These are phyloP conservation scores for Botrytis fragariae DNA, from an alignment of 2,329 filamentous ascomycete species.

Conservation along the genomic window DNA sequence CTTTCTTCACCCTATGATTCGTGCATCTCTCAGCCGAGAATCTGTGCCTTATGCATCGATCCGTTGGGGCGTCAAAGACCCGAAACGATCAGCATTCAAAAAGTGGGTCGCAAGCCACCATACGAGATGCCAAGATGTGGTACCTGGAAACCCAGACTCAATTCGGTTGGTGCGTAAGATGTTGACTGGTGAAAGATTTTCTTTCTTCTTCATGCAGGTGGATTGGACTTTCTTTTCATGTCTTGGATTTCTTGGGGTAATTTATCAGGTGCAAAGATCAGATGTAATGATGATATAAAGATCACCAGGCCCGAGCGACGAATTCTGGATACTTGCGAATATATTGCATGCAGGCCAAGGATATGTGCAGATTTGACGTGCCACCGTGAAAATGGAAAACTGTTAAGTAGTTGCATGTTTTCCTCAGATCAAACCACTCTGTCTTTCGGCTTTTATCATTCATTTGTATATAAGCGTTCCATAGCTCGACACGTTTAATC, in stretches of 20 bases:
- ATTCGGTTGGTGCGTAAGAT: background rate
- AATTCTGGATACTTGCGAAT: background rate
- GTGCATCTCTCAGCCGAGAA: background rate
- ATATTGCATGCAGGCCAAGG: constrained; percentile 1
- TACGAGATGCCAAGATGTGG: constrained; percentile 4
- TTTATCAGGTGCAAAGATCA: background rate
- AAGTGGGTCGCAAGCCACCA: background rate
- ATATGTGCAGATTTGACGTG: background rate
- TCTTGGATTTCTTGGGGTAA: background rate
- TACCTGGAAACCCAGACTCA: background rate
- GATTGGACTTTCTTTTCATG: background rate
- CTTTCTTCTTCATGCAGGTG: background rate
- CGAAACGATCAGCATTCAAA: background rate
- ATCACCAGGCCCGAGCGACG: constrained; percentile 1
- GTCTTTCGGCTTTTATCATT: background rate
- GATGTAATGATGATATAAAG: background rate
- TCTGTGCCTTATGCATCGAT: background rate
- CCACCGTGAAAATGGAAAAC: background rate
- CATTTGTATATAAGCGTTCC: background rate
- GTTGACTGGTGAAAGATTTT: background rate
- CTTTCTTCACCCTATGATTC: background rate
- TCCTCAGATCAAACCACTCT: background rate
- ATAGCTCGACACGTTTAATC: constrained; percentile 16
- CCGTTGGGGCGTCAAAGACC: background rate
- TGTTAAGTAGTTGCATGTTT: constrained; percentile 5